A percentile compares a stretch with the other conserved stretches of the same genome.
Conservation (phyloP, 2,329 filamentous ascomycete species). For the Colletotrichum nymphaeae region DNA sequence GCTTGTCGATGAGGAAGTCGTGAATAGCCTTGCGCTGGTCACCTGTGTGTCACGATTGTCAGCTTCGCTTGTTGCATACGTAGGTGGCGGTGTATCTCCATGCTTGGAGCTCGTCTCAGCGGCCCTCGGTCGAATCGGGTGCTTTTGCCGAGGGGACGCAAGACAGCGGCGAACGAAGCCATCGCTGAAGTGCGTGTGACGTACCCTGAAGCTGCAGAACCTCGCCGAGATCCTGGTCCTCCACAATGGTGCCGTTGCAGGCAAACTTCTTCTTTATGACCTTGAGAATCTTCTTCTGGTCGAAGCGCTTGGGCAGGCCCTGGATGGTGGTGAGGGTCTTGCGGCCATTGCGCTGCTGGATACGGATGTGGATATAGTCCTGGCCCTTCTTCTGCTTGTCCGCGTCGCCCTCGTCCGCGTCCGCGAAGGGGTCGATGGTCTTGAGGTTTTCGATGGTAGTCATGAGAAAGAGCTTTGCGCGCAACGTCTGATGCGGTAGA, state of each 20-base stretch:
- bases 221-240: constrained; percentile 37
- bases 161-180: neutral
- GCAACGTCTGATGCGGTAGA: neutral
- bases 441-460: constrained; percentile 40
- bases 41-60: constrained; percentile 53
- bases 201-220: constrained; percentile 37
- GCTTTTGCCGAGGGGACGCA: neutral
- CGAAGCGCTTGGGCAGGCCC: constrained; percentile 98
- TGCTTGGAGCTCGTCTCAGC: neutral
- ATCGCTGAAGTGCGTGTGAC: neutral
- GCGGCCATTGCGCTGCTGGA: constrained; percentile 70
- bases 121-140: neutral
- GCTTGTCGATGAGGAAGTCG: constrained; percentile 90
- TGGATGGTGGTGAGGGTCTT: constrained; percentile 99
- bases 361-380: constrained; percentile 39
- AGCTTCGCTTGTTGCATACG: neutral
- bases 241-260: constrained; percentile 38
- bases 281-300: constrained; percentile 99
- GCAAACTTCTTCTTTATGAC: constrained; percentile 95
- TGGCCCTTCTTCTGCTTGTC: constrained; percentile 36
- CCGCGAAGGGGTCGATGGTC: constrained; percentile 38
- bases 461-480: constrained; percentile 34
- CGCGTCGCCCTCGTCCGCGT: constrained; percentile 38
- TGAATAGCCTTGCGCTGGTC: constrained; percentile 94
- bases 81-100: neutral